Conservation (phyloP, 805 yeast species). For the Myxozyma melibiosi region DNA sequence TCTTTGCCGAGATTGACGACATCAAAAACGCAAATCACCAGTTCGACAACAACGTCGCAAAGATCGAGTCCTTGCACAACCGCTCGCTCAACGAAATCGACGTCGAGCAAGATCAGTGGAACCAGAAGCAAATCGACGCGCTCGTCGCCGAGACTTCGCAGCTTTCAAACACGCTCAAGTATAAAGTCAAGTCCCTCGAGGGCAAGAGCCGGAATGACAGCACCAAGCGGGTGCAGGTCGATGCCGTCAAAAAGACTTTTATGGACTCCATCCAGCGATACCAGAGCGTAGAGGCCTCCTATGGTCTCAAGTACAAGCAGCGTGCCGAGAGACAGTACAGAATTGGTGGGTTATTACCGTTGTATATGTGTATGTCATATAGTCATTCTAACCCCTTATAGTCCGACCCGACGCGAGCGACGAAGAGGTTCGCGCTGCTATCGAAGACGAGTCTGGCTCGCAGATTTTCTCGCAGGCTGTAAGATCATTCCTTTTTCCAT, state of each 20-base stretch:
- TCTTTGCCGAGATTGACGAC: conserved; percentile 68
- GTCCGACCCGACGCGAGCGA: conserved; percentile 28
- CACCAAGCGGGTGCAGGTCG: conserved; percentile 88
- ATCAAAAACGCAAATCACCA: conserved; percentile 70
- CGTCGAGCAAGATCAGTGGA: conserved; percentile 61
- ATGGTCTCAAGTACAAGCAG: conserved; percentile 77
- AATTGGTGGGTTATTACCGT: conserved; percentile 84
- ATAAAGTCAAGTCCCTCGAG: conserved; percentile 75
- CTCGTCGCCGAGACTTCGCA: conserved; percentile 76
- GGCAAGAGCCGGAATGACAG: conserved; percentile 54
- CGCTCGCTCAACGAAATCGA: conserved; percentile 71
- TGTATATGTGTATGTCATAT: neutral
- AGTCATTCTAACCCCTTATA: conserved; percentile 61
- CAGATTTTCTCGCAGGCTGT: conserved; percentile 92
- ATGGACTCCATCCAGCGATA: conserved; percentile 84
- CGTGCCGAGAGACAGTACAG: conserved; percentile 93
- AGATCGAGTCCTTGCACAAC: conserved; percentile 70
- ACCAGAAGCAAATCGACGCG: conserved; percentile 75
- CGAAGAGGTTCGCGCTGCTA: conserved; percentile 26
- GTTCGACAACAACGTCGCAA: conserved; percentile 67
- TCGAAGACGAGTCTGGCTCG: conserved; percentile 73
- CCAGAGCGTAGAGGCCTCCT: conserved; percentile 81
- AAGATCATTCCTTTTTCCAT: neutral
- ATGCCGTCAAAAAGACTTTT: conserved; percentile 80
- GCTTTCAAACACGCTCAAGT: conserved; percentile 72